These are phyloP conservation scores for Leccinum rimulosum DNA, from an alignment of 768 basidiomycete species.

Conservation along the genomic window DNA sequence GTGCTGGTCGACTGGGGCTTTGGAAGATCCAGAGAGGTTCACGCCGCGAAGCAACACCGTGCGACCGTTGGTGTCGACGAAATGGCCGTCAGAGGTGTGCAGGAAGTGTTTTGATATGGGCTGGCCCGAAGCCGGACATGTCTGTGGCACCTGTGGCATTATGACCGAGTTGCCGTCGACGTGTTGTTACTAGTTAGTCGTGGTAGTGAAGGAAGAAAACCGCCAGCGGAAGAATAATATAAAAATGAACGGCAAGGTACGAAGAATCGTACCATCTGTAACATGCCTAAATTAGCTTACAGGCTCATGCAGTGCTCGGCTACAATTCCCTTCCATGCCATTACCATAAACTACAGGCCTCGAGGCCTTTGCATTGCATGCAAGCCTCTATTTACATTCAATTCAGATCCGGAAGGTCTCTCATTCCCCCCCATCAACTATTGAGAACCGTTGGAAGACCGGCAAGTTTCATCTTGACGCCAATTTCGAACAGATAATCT, in stretches of 20 bases:
- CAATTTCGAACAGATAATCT: slow-evolving; percentile 89
- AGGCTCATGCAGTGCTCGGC: background rate
- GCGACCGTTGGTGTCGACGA: slow-evolving; percentile 73
- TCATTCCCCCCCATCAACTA: slow-evolving; percentile 3
- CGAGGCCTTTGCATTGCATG: background rate
- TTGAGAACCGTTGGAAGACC: slow-evolving; percentile 50
- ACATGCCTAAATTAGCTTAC: slow-evolving; percentile 9
- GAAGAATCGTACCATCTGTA: slow-evolving; percentile 21
- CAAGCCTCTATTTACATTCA: background rate
- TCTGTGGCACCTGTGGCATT: slow-evolving; percentile 23
- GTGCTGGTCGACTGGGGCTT: slow-evolving; percentile 72
- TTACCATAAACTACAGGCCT: background rate
- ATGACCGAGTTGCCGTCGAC: background rate
- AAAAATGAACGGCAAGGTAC: background rate
- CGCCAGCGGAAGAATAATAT: background rate
- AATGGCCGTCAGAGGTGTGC: slow-evolving; percentile 65
- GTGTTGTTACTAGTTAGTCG: background rate
- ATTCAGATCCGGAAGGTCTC: background rate
- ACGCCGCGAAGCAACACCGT: slow-evolving; percentile 89
- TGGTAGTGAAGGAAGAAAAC: background rate
- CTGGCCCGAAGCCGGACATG: slow-evolving; percentile 20
- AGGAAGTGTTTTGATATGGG: slow-evolving; percentile 38
- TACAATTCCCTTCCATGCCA: background rate
- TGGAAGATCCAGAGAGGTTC: slow-evolving; percentile 87
- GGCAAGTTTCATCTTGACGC: slow-evolving; percentile 75